Evolutionary conservation across 768 basidiomycete genomes (phyloP).

Genomic region (Suillus occidentalis): DNA sequence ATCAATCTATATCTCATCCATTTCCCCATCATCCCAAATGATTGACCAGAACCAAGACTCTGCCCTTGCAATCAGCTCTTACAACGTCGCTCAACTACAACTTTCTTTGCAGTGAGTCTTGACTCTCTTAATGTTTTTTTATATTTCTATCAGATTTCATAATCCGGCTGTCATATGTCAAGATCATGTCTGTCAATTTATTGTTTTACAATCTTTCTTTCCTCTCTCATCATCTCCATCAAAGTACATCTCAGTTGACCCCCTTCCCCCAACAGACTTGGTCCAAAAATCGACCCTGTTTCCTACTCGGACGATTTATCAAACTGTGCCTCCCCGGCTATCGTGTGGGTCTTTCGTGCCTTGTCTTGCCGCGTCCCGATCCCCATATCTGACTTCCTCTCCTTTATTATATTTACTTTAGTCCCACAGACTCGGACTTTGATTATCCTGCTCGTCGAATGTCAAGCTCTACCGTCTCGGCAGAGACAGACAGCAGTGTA

Average conservation of each 20-base stretch:
- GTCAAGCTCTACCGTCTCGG: constrained; percentile 74
- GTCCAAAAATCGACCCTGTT: constrained; percentile 40
- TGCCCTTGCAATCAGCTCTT: constrained; percentile 47
- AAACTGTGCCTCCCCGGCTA: constrained; percentile 44
- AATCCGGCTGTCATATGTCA: constrained; percentile 30
- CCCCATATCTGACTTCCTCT: constrained; percentile 14
- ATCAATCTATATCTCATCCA: neutral
- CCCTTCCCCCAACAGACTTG: constrained; percentile 28
- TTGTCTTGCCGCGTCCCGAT: constrained; percentile 17
- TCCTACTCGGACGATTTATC: constrained; percentile 48
- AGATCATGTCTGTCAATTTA: constrained; percentile 25
- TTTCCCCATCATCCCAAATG: constrained; percentile 39
- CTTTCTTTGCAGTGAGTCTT: constrained; percentile 49
- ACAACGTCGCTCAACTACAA: constrained; percentile 65
- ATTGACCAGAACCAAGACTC: constrained; percentile 49
- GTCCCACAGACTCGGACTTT: constrained; percentile 46
- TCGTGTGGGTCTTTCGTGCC: constrained; percentile 40
- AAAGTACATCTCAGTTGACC: neutral
- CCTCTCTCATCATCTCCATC: constrained; percentile 10
- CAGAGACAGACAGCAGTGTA: constrained; percentile 61
- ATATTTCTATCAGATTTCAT: constrained; percentile 11
- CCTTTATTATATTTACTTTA: constrained; percentile 20
- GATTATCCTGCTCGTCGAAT: constrained; percentile 65
- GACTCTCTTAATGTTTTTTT: neutral
- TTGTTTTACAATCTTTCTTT: constrained; percentile 14